Conservation (phyloP, 805 yeast species). For the Limtongozyma cylindracea region DNA sequence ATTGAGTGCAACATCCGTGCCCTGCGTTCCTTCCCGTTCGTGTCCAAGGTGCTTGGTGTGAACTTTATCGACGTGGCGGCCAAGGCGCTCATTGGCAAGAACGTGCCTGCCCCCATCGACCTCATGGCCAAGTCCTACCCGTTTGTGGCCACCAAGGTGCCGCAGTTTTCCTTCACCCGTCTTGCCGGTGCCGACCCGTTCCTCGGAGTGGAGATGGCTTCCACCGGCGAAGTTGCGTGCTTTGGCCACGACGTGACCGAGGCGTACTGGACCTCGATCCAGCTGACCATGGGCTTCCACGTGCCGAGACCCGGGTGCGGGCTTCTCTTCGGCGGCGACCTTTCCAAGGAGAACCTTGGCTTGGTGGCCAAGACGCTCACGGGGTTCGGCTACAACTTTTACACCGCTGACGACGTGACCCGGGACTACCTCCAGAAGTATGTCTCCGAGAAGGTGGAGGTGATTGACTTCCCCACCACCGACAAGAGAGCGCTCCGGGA, state of each 20-base stretch:
- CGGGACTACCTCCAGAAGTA: constrained; percentile 36
- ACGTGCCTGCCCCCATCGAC: constrained; percentile 58
- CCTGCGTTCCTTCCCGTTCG: constrained; percentile 97
- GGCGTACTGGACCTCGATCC: constrained; percentile 95
- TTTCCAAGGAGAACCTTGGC: constrained; percentile 43
- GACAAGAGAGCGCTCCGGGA: constrained; percentile 88
- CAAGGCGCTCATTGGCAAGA: constrained; percentile 52
- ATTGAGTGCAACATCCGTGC: constrained; percentile 98
- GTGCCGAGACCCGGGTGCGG: constrained; percentile 84
- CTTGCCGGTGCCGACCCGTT: constrained; percentile 98
- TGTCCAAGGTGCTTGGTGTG: constrained; percentile 84
- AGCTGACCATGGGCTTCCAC: constrained; percentile 91
- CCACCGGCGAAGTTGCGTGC: constrained; percentile 97
- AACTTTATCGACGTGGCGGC: constrained; percentile 93
- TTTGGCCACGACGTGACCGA: constrained; percentile 70
- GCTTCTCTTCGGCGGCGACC: constrained; percentile 84
- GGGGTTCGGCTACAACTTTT: constrained; percentile 59
- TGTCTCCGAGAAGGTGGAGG: constrained; percentile 21
- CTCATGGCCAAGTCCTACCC: constrained; percentile 53
- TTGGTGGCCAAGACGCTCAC: constrained; percentile 45
- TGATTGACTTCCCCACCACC: constrained; percentile 76
- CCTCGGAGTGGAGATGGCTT: constrained; percentile 97
- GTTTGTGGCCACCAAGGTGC: constrained; percentile 92
- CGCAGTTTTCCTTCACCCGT: constrained; percentile 96
- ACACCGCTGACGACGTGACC: constrained; percentile 51